Evolutionary conservation across 306 rosid species (phyloP).

Genomic region (Elaeagnus macrophylla): DNA sequence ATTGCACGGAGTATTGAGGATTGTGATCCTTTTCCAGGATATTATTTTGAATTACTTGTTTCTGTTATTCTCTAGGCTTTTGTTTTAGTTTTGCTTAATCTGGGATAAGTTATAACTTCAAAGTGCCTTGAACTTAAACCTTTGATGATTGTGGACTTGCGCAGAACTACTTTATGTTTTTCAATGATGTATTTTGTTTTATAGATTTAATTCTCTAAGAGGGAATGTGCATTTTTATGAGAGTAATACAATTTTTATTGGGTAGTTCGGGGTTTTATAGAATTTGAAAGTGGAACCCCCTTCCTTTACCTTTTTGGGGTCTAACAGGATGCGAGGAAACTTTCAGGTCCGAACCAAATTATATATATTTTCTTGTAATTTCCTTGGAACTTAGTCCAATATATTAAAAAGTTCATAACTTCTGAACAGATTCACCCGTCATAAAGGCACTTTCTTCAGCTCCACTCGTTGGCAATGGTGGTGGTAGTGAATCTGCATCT

Average conservation of each 20-base stretch:
- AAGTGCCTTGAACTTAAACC: neutral
- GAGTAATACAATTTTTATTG: no score
- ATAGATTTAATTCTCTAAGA: no score
- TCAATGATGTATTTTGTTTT: no score
- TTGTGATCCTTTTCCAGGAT: neutral
- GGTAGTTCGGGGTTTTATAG: no score
- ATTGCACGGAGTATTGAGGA: neutral
- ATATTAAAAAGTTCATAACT: constrained; percentile 18
- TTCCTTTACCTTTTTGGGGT: no score
- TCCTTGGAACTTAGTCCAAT: constrained; percentile 7
- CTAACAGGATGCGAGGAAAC: no score
- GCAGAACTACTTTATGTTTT: no score
- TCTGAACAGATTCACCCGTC: constrained; percentile 56
- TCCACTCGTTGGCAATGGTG: constrained; percentile 49
- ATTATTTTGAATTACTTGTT: neutral
- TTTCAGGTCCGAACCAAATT: no score
- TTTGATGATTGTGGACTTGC: neutral
- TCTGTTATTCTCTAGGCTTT: neutral
- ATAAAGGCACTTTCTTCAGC: constrained; percentile 61
- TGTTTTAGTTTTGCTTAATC: neutral
- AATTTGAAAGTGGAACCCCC: no score
- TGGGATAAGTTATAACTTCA: neutral
- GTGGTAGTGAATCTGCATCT: constrained; percentile 40
- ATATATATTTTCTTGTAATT: neutral
- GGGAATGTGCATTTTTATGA: no score